Conservation (phyloP, 176 grass and related monocot species). For the Avena sativa region DNA sequence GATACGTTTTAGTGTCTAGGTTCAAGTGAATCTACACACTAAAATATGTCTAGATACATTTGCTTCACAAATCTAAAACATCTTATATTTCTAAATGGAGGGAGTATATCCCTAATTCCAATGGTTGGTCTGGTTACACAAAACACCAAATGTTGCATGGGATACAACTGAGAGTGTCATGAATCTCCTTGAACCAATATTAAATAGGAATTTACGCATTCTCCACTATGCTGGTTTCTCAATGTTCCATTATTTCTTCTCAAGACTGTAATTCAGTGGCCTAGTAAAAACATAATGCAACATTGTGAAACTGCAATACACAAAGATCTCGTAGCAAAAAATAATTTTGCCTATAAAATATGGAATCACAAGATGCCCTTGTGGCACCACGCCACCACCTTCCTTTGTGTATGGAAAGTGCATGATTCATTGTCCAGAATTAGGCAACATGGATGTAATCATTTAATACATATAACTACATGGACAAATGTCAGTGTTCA, state of each 20-base stretch:
- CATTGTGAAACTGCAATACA: not conserved
- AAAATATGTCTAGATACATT: too few species aligned
- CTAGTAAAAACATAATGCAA: not conserved
- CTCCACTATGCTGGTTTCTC: not conserved
- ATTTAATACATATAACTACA: not conserved
- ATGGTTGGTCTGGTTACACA: not conserved
- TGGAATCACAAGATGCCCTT: not conserved
- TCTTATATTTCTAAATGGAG: too few species aligned
- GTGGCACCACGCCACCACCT: not conserved
- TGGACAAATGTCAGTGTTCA: conserved; percentile 20
- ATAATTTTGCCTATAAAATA: conserved; percentile 8
- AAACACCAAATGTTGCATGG: conserved; percentile 23
- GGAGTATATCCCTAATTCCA: not conserved
- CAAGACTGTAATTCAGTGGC: not conserved
- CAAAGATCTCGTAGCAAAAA: not conserved
- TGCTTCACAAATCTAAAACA: too few species aligned
- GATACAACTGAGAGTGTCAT: conserved; percentile 28
- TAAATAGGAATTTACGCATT: conserved; percentile 28
- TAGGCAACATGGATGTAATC: conserved; percentile 5
- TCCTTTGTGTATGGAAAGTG: not conserved
- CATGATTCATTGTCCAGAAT: conserved; percentile 15
- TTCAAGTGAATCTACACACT: too few species aligned
- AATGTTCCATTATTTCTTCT: not conserved
- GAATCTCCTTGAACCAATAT: conserved; percentile 30
- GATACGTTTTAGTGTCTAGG: too few species aligned